Evolutionary conservation across 495 filamentous ascomycete species (phyloP).

Genomic region (Neurospora discreta): DNA sequence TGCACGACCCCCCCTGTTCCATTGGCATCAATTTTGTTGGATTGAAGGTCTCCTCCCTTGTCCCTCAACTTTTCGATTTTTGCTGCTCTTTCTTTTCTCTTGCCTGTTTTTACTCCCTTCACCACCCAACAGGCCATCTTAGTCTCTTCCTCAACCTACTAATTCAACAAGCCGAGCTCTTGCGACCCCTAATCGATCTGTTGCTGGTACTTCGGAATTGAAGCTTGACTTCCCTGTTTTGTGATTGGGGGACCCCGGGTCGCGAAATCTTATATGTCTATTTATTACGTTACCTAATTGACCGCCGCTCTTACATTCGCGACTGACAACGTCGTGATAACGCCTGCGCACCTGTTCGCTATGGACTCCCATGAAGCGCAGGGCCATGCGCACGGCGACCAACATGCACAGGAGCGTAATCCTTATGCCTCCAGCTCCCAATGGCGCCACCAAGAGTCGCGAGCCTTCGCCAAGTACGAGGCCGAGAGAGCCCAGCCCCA

Average conservation of each 20-base stretch:
- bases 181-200: not conserved
- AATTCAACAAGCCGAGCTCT: not conserved
- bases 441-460: conserved; percentile 45
- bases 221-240: not conserved
- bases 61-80: not conserved
- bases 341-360: not conserved
- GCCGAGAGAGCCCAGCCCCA: not conserved
- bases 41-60: not conserved
- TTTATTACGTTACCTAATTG: not conserved
- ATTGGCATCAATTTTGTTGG: not conserved
- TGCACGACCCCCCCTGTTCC: not conserved
- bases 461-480: conserved; percentile 26
- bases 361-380: not conserved
- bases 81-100: not conserved
- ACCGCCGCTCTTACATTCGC: not conserved
- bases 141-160: not conserved
- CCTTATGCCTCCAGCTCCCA: conserved; percentile 35
- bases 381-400: conserved; percentile 12
- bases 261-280: not conserved
- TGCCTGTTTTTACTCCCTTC: not conserved
- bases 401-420: conserved; percentile 25
- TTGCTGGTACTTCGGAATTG: not conserved
- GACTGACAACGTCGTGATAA: not conserved
- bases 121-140: not conserved
- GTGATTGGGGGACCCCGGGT: not conserved